Percentiles rank a stretch among this genome's conserved stretches.
phyloP scores from a whole-genome alignment of 1,284 basidiomycete genomes.

The Trichosporon sp. region DNA sequence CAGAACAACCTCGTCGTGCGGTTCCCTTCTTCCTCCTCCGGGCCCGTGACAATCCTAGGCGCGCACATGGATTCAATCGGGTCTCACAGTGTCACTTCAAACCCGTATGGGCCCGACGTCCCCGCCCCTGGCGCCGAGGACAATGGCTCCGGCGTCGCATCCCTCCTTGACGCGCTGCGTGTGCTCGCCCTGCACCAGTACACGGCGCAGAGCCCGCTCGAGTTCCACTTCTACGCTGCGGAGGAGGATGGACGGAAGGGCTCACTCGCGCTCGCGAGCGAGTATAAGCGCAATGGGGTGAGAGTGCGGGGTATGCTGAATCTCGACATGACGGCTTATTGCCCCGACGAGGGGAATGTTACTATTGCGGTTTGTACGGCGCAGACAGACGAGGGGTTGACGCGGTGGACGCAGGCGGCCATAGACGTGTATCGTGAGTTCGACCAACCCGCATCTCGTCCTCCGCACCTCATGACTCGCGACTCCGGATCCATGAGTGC shows the following conservation, averaged over 20 bases:
- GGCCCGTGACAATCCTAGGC: background rate
- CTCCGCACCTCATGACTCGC: no score
- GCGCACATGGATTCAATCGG: no score
- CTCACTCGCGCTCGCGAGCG: conserved; percentile 81
- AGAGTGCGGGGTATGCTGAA: conserved; percentile 81
- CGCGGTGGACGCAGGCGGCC: background rate
- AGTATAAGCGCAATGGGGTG: conserved; percentile 66
- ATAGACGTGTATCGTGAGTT: background rate
- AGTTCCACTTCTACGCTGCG: conserved; percentile 95
- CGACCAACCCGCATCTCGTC: no score
- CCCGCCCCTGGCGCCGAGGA: conserved; percentile 62
- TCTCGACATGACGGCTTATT: conserved; percentile 83
- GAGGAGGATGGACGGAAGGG: conserved; percentile 92
- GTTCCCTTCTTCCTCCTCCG: no score
- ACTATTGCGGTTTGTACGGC: background rate
- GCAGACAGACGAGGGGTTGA: background rate
- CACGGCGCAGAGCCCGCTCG: conserved; percentile 69
- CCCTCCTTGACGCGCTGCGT: conserved; percentile 85
- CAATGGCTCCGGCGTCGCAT: conserved; percentile 87
- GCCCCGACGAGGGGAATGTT: no score
- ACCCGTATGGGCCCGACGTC: background rate
- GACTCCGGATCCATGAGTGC: no score
- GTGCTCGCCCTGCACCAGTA: conserved; percentile 75
- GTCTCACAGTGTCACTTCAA: no score
- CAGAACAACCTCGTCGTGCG: background rate